A percentile compares a stretch with the other conserved stretches of the same genome.
phyloP scores from a whole-genome alignment of 1,284 basidiomycete genomes.

The Xerocomus minutiporus region DNA sequence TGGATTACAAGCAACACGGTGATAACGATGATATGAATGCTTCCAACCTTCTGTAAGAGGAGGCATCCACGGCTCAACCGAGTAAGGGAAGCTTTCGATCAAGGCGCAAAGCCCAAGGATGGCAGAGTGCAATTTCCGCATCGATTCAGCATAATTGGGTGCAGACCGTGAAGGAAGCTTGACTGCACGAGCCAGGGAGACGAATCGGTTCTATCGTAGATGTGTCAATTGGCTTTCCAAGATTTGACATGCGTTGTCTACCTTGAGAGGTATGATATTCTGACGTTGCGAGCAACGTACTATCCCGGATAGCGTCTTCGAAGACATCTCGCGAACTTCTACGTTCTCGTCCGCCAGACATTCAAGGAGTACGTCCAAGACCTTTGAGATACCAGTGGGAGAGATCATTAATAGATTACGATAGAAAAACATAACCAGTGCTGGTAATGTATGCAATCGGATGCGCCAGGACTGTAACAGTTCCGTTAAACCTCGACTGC shows the following conservation, averaged over 20 bases:
- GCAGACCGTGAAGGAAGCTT: conserved; percentile 70
- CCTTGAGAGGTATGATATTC: conserved; percentile 83
- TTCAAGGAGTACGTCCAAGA: conserved; percentile 78
- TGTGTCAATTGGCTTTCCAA: conserved; percentile 2
- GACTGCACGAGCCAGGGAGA: conserved; percentile 57
- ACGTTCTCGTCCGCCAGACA: conserved; percentile 89
- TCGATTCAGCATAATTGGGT: conserved; percentile 66
- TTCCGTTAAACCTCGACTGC: conserved; percentile 6
- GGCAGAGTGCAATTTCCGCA: conserved; percentile 82
- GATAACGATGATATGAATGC: background rate
- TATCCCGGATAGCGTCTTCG: conserved; percentile 84
- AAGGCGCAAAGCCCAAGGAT: conserved; percentile 87
- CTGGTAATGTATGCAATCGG: conserved; percentile 68
- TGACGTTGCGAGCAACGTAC: conserved; percentile 90
- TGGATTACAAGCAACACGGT: background rate
- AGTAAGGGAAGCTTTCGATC: conserved; percentile 76
- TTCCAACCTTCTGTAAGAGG: conserved; percentile 64
- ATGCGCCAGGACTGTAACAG: conserved; percentile 69
- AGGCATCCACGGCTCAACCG: conserved; percentile 75
- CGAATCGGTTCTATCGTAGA: conserved; percentile 68
- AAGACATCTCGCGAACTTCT: conserved; percentile 93
- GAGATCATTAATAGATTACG: conserved; percentile 78
- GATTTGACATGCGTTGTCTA: conserved; percentile 28
- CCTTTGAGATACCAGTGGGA: conserved; percentile 56
- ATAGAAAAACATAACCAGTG: conserved; percentile 80